A percentile compares a stretch with the other conserved stretches of the same genome.
Conservation (phyloP, 1,284 basidiomycete genomes). For the Peniophora sp. region DNA sequence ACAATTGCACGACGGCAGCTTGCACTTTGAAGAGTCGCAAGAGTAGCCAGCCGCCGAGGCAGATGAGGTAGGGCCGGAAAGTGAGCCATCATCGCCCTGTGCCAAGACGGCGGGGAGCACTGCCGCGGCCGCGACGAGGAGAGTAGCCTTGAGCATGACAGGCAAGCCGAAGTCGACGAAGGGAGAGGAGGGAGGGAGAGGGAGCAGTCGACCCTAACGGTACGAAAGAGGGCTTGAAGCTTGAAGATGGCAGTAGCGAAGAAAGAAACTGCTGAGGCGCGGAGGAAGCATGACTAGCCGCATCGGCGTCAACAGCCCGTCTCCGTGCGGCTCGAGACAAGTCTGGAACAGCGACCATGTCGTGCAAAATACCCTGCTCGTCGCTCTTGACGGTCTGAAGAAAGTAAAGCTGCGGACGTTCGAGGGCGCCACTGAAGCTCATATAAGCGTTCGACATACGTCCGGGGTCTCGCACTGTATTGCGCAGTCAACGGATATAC, state of each 20-base stretch:
- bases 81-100: slow-evolving; percentile 36
- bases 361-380: not conserved
- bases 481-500: too few species aligned
- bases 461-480: too few species aligned
- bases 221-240: not conserved
- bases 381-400: not conserved
- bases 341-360: not conserved
- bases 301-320: not conserved
- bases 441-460: too few species aligned
- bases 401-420: too few species aligned
- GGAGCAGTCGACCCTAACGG: not conserved
- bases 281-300: not conserved
- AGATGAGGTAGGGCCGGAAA: slow-evolving; percentile 40
- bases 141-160: slow-evolving; percentile 25
- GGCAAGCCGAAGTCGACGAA: not conserved
- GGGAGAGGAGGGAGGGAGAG: slow-evolving; percentile 4
- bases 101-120: slow-evolving; percentile 29
- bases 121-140: slow-evolving; percentile 24
- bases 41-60: slow-evolving; percentile 54
- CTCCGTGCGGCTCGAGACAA: not conserved
- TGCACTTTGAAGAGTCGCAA: slow-evolving; percentile 58
- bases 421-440: too few species aligned
- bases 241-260: not conserved
- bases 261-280: not conserved
- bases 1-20: slow-evolving; percentile 65